Evolutionary conservation across 768 basidiomycete genomes (phyloP), one percentile per base, ranked within the genome.

Genomic region (Phylloporus arenicola): DNA sequence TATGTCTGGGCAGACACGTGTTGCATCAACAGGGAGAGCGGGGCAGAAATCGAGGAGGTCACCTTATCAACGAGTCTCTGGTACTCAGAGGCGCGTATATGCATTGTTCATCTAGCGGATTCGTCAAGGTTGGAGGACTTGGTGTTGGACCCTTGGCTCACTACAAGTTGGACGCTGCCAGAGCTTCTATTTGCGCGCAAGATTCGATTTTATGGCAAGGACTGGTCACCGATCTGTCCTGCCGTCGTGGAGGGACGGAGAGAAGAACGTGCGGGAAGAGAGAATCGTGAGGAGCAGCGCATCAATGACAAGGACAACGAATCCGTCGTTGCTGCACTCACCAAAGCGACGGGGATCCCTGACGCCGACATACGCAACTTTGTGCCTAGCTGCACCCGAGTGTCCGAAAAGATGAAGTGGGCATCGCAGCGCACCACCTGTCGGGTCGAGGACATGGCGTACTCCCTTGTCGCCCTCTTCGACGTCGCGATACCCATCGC

Each of bases 1-100:
- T 57, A 64, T 35, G 66, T 54, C 45, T 69, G 62, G 63, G 35
- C 62, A 46, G 62, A 63, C 29, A 63, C 55, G 7, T 63, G 62
- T 43, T 63, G 62, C 43, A 63, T 64, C 42, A 62, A 64, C 50
- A 63, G 56, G 50, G 63, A 64, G 42, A 62, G 38, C 14, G 52
- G 57, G 31, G 16, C 62, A 1, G 68, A 68, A 10, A 50, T 69
- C 24, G 64, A 64, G 39, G 62, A 64, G 17, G 62, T 59, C 30
- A 54, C 62, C 51, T 35, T 59, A 14, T 67, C 62, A 10, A 59
- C 53, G 50, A 55, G 45, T 12, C 37, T 42, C 47, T 66, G 64
- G 63, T 64, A 62, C 41, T 48, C 53, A 13, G 52, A 62, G 47
- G 62, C 62, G 2, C 27, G 29, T 11, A 14, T 64, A 34, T 64